Evolutionary conservation across 805 yeast genomes (phyloP).

Genomic region (Nakazawaea siamensis): DNA sequence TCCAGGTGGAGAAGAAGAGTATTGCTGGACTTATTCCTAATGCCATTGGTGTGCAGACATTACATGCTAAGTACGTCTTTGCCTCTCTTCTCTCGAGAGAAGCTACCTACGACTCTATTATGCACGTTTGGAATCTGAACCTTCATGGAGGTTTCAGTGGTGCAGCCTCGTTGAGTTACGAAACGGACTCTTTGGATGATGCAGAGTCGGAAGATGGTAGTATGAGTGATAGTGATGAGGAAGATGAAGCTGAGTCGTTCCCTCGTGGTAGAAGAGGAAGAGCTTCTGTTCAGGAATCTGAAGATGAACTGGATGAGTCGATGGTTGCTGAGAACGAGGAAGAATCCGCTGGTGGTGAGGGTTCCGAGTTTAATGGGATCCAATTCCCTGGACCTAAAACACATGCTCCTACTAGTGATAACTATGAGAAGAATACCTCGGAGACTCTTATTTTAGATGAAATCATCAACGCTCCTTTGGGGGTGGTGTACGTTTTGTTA

Average conservation of each 20-base stretch:
- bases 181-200: slow-evolving; percentile 13
- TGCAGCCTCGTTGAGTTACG: slow-evolving; percentile 9
- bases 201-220: slow-evolving; percentile 16
- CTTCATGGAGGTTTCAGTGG: slow-evolving; percentile 18
- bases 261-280: background rate
- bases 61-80: slow-evolving; percentile 54
- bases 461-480: slow-evolving; percentile 52
- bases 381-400: slow-evolving; percentile 28
- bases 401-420: slow-evolving; percentile 26
- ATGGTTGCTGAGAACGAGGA: slow-evolving; percentile 15
- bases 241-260: background rate
- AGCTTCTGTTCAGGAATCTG: slow-evolving; percentile 1
- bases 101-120: slow-evolving; percentile 38
- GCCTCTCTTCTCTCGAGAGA: slow-evolving; percentile 63
- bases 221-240: slow-evolving; percentile 18
- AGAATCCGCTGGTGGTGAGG: slow-evolving; percentile 19
- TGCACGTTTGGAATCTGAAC: slow-evolving; percentile 52
- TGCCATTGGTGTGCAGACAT: slow-evolving; percentile 54
- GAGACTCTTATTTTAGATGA: slow-evolving; percentile 53
- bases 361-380: slow-evolving; percentile 27
- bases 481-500: slow-evolving; percentile 47
- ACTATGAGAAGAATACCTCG: slow-evolving; percentile 33
- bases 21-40: slow-evolving; percentile 67
- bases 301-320: slow-evolving; percentile 13
- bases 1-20: slow-evolving; percentile 54